phyloP scores from a whole-genome alignment of 179 eudicot genomes.

The Sideroxylon spinosum region DNA sequence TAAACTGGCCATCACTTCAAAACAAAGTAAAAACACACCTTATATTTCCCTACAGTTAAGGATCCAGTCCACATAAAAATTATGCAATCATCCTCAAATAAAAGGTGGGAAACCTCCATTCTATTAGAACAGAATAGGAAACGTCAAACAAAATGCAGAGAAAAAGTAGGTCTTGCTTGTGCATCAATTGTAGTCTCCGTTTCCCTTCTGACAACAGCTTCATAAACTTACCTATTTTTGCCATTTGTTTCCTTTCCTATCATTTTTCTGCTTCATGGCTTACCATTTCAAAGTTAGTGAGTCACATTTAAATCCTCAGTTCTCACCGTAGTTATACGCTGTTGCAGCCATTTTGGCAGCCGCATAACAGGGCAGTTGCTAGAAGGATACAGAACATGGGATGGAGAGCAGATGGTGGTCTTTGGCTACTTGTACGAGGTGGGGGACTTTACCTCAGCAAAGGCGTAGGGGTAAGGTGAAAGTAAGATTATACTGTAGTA shows the following conservation, averaged over 20 bases:
- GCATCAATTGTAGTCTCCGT: not conserved
- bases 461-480: constrained; percentile 83
- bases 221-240: not conserved
- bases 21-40: too few species aligned
- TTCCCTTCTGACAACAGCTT: constrained; percentile 1
- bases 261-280: not conserved
- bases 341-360: constrained; percentile 93
- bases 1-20: too few species aligned
- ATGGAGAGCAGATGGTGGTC: constrained; percentile 99
- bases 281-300: too few species aligned
- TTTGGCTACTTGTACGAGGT: constrained; percentile 96
- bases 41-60: too few species aligned
- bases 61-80: too few species aligned
- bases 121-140: not conserved
- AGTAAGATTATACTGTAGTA: not conserved
- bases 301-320: not conserved
- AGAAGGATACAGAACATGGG: constrained; percentile 98
- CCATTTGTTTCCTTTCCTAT: not conserved
- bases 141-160: not conserved
- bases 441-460: constrained; percentile 96
- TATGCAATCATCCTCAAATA: too few species aligned
- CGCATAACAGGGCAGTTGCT: constrained; percentile 90
- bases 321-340: not conserved
- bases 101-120: too few species aligned
- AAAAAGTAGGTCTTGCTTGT: not conserved